phyloP scores from a whole-genome alignment of 2,329 filamentous ascomycete species.

The Trichothecium sympodiale region DNA sequence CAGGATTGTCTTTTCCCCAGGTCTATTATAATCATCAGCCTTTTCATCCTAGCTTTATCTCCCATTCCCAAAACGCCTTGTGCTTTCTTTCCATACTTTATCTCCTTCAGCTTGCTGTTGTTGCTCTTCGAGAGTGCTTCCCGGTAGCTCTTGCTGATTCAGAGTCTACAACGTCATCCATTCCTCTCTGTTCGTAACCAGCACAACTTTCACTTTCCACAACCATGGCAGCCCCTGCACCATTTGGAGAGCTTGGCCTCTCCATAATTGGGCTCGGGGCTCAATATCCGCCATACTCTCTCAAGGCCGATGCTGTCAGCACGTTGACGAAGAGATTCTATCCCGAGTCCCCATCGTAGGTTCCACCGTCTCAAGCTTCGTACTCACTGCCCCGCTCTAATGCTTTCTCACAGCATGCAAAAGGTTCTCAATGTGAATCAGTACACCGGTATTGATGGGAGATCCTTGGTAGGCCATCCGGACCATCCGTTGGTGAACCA shows the following conservation, averaged over 20 bases:
- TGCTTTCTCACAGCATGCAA: slow-evolving; percentile 36
- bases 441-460: slow-evolving; percentile 52
- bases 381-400: slow-evolving; percentile 1
- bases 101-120: too few species aligned
- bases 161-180: too few species aligned
- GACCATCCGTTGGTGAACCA: slow-evolving; percentile 53
- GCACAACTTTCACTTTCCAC: not conserved
- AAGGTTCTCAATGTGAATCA: slow-evolving; percentile 54
- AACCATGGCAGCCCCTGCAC: slow-evolving; percentile 28
- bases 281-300: slow-evolving; percentile 47
- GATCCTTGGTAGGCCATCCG: slow-evolving; percentile 49
- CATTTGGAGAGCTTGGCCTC: slow-evolving; percentile 42
- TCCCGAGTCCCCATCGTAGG: slow-evolving; percentile 47
- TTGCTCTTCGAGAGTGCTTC: too few species aligned
- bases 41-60: too few species aligned
- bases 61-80: too few species aligned
- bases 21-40: too few species aligned
- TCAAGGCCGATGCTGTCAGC: slow-evolving; percentile 39
- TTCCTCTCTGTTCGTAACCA: too few species aligned
- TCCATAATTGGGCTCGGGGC: slow-evolving; percentile 48
- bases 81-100: too few species aligned
- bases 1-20: too few species aligned
- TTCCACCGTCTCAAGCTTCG: too few species aligned
- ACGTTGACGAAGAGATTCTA: slow-evolving; percentile 45
- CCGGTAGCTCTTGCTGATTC: too few species aligned